Evolutionary conservation across 352 stramenopile species (phyloP), one percentile per base, ranked within the genome.

Genomic region (Globisporangium mamillatum): DNA sequence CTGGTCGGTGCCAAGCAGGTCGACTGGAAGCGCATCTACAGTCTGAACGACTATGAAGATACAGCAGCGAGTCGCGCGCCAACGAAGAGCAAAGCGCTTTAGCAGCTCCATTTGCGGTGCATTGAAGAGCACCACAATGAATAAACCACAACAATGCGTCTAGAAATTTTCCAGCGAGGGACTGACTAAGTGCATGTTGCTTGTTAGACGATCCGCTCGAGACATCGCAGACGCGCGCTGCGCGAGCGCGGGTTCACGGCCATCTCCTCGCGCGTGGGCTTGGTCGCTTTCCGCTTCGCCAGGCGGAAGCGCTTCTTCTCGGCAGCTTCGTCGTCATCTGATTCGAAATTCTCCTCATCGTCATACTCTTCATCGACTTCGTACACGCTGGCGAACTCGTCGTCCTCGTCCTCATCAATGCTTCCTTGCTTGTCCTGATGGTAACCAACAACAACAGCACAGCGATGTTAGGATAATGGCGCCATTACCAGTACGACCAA

Each of bases 221-320:
- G 68, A 71, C 83, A 93, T 29, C 87, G 87, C 70, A 94, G 64
- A 29, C 86, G 80, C 57, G 87, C 87, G 61, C 85, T 92, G 50
- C 87, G 79, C 1, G 83, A 82, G 24, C 87, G 84, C 6, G 83
- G 76, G 66, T 94, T 94, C n/a, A 29, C 27, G 9, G 73, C 69
- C 55, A 93, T 80, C 53, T 94, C 84, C 20, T 90, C 75, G n/a
- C 68, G 67, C 29, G 73, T 90, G 8, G 87, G 83, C 56, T 94
- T 90, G 25, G 80, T 76, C 2, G 83, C 82, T 72, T 92, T 93
- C 60, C 84, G 82, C 36, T 84, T 80, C 25, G 76, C 73, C 24
- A 94, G 73, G 36, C 74, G 75, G 54, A 92, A 94, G n/a, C 67
- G 68, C 60, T 91, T 89, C 18, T 10, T 46, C n/a, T 68, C 32